phyloP scores from a whole-genome alignment of 1,139 yeast genomes.

The Pichia kudriavzevii region DNA sequence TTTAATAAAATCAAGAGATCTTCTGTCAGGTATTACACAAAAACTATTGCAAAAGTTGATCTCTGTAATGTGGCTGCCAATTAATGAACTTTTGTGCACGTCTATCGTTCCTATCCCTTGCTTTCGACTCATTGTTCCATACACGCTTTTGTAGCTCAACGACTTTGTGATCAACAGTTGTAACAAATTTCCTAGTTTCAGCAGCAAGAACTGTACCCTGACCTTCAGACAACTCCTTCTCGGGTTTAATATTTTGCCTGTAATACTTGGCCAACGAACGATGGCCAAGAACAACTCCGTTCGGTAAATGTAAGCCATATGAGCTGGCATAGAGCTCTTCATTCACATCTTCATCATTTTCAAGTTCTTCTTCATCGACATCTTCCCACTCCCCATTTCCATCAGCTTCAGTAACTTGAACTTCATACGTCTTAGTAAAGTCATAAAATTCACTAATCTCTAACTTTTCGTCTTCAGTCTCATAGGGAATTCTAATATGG shows the following conservation, averaged over 20 bases:
- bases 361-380: conserved; percentile 36
- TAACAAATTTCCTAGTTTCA: conserved; percentile 68
- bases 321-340: conserved; percentile 52
- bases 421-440: conserved; percentile 57
- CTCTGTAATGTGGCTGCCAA: conserved; percentile 87
- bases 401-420: conserved; percentile 37
- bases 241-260: conserved; percentile 77
- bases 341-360: conserved; percentile 32
- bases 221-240: conserved; percentile 68
- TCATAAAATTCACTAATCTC: conserved; percentile 83
- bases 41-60: conserved; percentile 72
- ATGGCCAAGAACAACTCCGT: conserved; percentile 85
- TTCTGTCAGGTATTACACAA: no score
- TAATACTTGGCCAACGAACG: conserved; percentile 81
- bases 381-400: conserved; percentile 33
- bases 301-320: conserved; percentile 73
- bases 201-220: conserved; percentile 94
- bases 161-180: conserved; percentile 43
- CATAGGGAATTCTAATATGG: conserved; percentile 88
- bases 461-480: conserved; percentile 68
- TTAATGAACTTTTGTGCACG: conserved; percentile 76
- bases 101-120: conserved; percentile 66
- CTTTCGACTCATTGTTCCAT: conserved; percentile 66
- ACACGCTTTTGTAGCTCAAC: conserved; percentile 61
- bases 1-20: no score